Base-by-base conservation (phyloP, 2,329 filamentous ascomycete genomes). In the Calonectria henricotiae region DNA sequence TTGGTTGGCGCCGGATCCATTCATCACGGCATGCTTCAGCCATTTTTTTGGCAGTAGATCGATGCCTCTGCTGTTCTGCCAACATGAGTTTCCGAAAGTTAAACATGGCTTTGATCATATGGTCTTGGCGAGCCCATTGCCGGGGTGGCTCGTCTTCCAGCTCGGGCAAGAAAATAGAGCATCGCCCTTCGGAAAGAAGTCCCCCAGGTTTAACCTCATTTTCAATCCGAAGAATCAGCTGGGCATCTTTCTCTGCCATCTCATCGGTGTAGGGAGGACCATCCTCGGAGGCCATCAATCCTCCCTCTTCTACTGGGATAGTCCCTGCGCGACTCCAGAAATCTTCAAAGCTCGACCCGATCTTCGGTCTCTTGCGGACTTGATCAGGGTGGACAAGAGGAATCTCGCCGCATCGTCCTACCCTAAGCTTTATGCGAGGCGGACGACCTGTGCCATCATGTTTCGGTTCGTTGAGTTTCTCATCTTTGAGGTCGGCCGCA, bases 71-170 rank as follows among this genome's bases (percentile, higher is more conserved):
- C 75, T 95, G 93, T 80, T 99, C 96, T 68, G 90, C 89, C 3
- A 92, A 83, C 84, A 98, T 89, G 41, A 98, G 86, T 76, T 91
- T 93, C 58, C 94, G 91, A 76, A 98, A 96, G 75, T 95, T 92
- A 13, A 92, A 79, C 69, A 93, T 92, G 71, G 97, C 95, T 55
- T 92, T 91, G 54, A 93, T 86, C 64, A 98, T 87, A 79, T 98
- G 94, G 78, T 98, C 95, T 78, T 90, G 89, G 75, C 97, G 95
- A n/a, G 93, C 91, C 86, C 94, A 98, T 77, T 96, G 94, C 63
- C 89, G 88, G 0, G 90, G 89, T 0, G 93, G 93, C 76, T 97
- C 93, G 67, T 94, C 91, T 70, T 85, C 85, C 13, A 90, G 86
- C 72, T 96, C 93, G 0, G 93, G 93, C 20, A 91, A 87, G 75